A percentile compares a stretch with the other conserved stretches of the same genome.
These are phyloP conservation scores for Hemisphaericaspora xylofermentans DNA, from an alignment of 1,139 yeast genomes.

Conservation along the genomic window DNA sequence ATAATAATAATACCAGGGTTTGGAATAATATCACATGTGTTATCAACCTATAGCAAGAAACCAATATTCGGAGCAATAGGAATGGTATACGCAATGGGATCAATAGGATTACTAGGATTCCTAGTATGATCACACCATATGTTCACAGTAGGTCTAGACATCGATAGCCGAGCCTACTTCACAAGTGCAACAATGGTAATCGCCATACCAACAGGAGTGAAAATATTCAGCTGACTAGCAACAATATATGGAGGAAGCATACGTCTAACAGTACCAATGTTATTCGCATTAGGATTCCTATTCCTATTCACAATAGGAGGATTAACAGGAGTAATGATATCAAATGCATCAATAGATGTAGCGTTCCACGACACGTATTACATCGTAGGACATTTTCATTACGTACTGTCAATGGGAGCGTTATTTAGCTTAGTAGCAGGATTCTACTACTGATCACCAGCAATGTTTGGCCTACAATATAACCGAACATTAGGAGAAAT, in stretches of 20 bases:
- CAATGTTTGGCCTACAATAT: no score
- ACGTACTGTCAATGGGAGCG: no score
- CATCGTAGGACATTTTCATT: no score
- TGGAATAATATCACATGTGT: constrained; percentile 1
- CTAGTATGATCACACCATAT: background rate
- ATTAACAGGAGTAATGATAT: constrained; percentile 18
- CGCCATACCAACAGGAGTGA: background rate
- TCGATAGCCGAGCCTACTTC: constrained; percentile 1
- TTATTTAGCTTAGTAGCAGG: no score
- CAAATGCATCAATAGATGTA: constrained; percentile 19
- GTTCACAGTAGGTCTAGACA: background rate
- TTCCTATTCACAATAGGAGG: constrained; percentile 16
- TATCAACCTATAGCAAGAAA: constrained; percentile 6
- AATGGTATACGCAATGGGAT: background rate
- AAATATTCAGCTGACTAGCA: constrained; percentile 9
- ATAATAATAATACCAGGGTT: constrained; percentile 3
- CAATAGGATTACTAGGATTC: background rate
- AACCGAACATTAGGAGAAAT: no score
- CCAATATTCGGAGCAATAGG: constrained; percentile 1
- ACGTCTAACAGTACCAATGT: constrained; percentile 15
- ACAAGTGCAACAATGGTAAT: constrained; percentile 1
- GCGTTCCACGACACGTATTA: constrained; percentile 17
- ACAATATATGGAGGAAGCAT: constrained; percentile 19
- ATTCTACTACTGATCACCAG: no score
- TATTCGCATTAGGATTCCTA: constrained; percentile 18